Conservation (phyloP, 305 asterid genomes). For the Rubia peregrina region DNA sequence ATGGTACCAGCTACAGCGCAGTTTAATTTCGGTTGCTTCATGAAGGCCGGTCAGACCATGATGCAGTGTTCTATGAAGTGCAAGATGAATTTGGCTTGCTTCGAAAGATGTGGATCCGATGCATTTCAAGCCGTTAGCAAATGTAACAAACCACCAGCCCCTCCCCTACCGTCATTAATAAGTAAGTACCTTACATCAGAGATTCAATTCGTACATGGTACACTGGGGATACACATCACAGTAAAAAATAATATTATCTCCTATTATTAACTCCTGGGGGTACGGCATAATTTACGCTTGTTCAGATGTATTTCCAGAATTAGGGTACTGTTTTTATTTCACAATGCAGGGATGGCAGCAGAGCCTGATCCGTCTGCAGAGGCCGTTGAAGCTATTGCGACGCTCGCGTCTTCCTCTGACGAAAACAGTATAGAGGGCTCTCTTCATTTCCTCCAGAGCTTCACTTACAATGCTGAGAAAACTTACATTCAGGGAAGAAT, state of each 20-base stretch:
- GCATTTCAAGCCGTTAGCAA: neutral
- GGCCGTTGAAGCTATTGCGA: constrained; percentile 48
- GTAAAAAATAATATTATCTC: too few species aligned
- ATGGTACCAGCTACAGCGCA: neutral
- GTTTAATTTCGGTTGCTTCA: neutral
- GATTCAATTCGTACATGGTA: too few species aligned
- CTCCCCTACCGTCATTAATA: neutral
- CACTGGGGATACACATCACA: too few species aligned
- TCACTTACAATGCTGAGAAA: constrained; percentile 18
- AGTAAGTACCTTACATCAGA: neutral
- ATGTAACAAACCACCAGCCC: neutral
- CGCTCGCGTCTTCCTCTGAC: constrained; percentile 27
- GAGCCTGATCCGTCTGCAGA: neutral
- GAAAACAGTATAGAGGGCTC: constrained; percentile 45
- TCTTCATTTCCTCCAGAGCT: constrained; percentile 43
- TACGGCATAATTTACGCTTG: too few species aligned
- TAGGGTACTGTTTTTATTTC: too few species aligned
- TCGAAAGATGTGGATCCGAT: constrained; percentile 2
- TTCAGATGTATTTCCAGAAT: too few species aligned
- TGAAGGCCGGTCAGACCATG: constrained; percentile 1
- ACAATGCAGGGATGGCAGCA: neutral
- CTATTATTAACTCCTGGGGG: too few species aligned
- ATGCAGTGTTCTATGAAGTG: neutral
- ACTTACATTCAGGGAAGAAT: constrained; percentile 56
- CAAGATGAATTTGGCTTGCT: neutral